Evolutionary conservation across 495 filamentous ascomycete species (phyloP).

Genomic region (Penicillium ucsense): DNA sequence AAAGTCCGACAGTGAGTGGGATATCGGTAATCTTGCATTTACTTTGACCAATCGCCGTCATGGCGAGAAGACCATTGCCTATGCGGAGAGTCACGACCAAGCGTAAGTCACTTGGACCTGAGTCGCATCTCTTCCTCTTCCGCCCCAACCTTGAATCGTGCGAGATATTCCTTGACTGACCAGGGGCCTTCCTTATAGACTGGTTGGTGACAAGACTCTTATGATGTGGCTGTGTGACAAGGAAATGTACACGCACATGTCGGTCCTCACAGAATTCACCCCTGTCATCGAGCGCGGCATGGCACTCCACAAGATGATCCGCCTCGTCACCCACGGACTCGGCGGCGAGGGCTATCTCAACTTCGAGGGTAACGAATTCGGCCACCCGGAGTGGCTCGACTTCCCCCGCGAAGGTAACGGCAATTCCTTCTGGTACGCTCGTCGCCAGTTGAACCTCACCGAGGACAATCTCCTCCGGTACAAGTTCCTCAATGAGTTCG

Average conservation of each 20-base stretch:
- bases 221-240: slow-evolving; percentile 99
- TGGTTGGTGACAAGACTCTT: slow-evolving; percentile 92
- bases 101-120: slow-evolving; percentile 52
- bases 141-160: too few relatives aligned
- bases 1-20: slow-evolving; percentile 84
- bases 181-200: slow-evolving; percentile 44
- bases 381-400: slow-evolving; percentile 98
- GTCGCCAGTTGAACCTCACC: slow-evolving; percentile 87
- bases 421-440: slow-evolving; percentile 95
- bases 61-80: slow-evolving; percentile 97
- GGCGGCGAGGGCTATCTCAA: slow-evolving; percentile 97
- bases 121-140: too few relatives aligned
- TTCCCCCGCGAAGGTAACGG: slow-evolving; percentile 91
- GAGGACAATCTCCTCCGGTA: slow-evolving; percentile 83
- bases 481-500: slow-evolving; percentile 88
- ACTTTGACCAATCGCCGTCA: slow-evolving; percentile 88
- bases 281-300: slow-evolving; percentile 87
- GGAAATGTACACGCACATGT: slow-evolving; percentile 98
- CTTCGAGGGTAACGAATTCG: slow-evolving; percentile 98
- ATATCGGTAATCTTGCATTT: slow-evolving; percentile 73
- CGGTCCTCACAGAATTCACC: slow-evolving; percentile 68
- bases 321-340: slow-evolving; percentile 84
- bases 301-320: slow-evolving; percentile 92
- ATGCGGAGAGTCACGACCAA: slow-evolving; percentile 95
- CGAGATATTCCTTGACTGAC: too few relatives aligned